These are phyloP conservation scores for Starmerella scarabaei DNA, from an alignment of 805 yeast species.

Conservation along the genomic window DNA sequence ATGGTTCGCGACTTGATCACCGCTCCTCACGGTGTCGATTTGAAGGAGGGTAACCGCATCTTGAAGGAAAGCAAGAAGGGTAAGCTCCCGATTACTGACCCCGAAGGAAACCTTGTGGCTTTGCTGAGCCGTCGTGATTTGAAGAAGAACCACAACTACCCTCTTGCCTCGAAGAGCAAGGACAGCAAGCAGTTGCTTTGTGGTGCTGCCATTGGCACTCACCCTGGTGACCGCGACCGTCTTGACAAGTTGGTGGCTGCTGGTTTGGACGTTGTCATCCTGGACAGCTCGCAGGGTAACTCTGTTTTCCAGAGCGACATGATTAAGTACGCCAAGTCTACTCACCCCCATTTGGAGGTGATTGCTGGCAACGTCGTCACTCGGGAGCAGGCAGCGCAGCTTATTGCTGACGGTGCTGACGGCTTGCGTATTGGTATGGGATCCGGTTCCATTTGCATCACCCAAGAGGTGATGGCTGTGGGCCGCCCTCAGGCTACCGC, in stretches of 20 bases:
- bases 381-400: conserved; percentile 94
- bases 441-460: conserved; percentile 96
- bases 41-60: conserved; percentile 78
- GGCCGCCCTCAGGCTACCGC: conserved; percentile 99
- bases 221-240: conserved; percentile 78
- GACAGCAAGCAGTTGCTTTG: conserved; percentile 89
- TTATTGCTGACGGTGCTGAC: conserved; percentile 93
- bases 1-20: conserved; percentile 87
- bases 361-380: conserved; percentile 98
- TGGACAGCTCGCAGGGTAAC: conserved; percentile 97
- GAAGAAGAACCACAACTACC: conserved; percentile 88
- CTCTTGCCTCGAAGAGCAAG: conserved; percentile 87
- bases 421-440: conserved; percentile 99
- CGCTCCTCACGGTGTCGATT: conserved; percentile 67
- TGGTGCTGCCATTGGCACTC: conserved; percentile 98
- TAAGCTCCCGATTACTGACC: conserved; percentile 87
- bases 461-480: conserved; percentile 99
- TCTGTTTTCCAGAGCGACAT: conserved; percentile 87
- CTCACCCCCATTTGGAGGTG: conserved; percentile 67
- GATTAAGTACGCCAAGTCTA: conserved; percentile 81
- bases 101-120: conserved; percentile 60
- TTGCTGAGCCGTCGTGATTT: conserved; percentile 91
- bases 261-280: conserved; percentile 89
- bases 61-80: conserved; percentile 92
- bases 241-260: conserved; percentile 76